Conservation (phyloP, 805 yeast species). For the Teunomyces cretensis region DNA sequence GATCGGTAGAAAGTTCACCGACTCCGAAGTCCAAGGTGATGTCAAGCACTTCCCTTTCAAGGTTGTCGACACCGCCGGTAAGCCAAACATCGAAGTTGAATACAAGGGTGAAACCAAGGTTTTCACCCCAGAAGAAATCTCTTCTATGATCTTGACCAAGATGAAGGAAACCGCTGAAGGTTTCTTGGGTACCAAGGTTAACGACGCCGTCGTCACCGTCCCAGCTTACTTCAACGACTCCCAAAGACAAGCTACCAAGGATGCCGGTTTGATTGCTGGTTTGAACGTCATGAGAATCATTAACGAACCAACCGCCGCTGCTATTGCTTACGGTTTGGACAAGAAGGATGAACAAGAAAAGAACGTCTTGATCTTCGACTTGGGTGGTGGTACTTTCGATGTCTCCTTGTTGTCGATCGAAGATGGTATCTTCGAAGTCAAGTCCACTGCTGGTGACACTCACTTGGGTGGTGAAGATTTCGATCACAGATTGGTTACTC, state of each 20-base stretch:
- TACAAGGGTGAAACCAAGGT: slow-evolving; percentile 35
- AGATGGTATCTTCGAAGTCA: slow-evolving; percentile 50
- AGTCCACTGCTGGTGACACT: slow-evolving; percentile 51
- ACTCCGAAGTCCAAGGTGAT: slow-evolving; percentile 29
- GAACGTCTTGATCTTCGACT: slow-evolving; percentile 49
- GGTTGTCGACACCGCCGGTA: slow-evolving; percentile 29
- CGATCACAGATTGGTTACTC: slow-evolving; percentile 93
- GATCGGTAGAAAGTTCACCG: slow-evolving; percentile 30
- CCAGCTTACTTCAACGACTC: slow-evolving; percentile 36
- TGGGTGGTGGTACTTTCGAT: slow-evolving; percentile 48
- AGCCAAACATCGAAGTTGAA: slow-evolving; percentile 31
- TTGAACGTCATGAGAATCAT: slow-evolving; percentile 34
- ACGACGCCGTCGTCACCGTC: slow-evolving; percentile 32
- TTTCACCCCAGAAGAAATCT: slow-evolving; percentile 32
- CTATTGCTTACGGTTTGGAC: slow-evolving; percentile 45
- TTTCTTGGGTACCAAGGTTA: slow-evolving; percentile 25
- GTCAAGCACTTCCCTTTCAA: slow-evolving; percentile 33
- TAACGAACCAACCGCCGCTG: slow-evolving; percentile 36
- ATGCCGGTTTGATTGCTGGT: slow-evolving; percentile 35
- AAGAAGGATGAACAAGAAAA: slow-evolving; percentile 62
- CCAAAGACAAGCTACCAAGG: slow-evolving; percentile 36
- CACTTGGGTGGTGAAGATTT: slow-evolving; percentile 98
- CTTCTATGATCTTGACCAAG: slow-evolving; percentile 32
- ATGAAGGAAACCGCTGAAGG: slow-evolving; percentile 35
- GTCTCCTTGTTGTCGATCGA: slow-evolving; percentile 47